Evolutionary conservation across 768 basidiomycete genomes (phyloP), one percentile per base, ranked within the genome.

Genomic region (Rossbeevera mucosa): DNA sequence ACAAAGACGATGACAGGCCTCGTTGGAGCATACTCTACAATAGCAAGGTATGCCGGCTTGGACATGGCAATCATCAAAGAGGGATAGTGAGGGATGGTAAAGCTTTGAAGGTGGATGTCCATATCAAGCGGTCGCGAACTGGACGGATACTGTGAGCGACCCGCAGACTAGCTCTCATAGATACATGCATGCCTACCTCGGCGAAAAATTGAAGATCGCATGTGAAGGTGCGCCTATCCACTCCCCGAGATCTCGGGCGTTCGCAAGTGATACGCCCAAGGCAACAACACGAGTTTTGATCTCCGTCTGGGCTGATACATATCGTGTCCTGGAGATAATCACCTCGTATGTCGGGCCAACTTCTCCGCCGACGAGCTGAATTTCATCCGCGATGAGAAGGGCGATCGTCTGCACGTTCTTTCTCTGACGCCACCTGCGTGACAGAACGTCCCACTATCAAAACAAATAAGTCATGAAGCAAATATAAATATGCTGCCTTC

Each of bases 1-100:
- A 98, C 95, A 55, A 98, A 98, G 56, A 91, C 73, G 61, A 98
- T 87, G 56, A 93, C 91, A 0, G 94, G 94, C 60, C 89, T 91
- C 5, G 81, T 77, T 0, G 85, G 79, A 0, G 96, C 86, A 58
- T 93, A 85, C 64, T 99, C 95, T 40, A 85, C 74, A 54, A 97
- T 88, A 25, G 94, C 86, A 7, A 98, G 81, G 67, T 97, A 98
- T 0, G 95, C 91, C 0, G 96, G 96, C 66, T 98, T 98, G 8
- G 94, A 94, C 96, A 99, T 98, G 42, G 93, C 81, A 54, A 98
- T 92, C 95, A 99, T 98, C 38, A 99, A 76, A 0, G 94, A 96
- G 0, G 96, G 94, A 82, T 95, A 96, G 64, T 98, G 96, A n/a
- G 94, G 91, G 43, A 94, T 91, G 26, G 81, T 82, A 76, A 96